Evolutionary conservation across 192 early-diverging fungal genomes (phyloP), one percentile per base, ranked within the genome.

Genomic region (Coemansia sp.): DNA sequence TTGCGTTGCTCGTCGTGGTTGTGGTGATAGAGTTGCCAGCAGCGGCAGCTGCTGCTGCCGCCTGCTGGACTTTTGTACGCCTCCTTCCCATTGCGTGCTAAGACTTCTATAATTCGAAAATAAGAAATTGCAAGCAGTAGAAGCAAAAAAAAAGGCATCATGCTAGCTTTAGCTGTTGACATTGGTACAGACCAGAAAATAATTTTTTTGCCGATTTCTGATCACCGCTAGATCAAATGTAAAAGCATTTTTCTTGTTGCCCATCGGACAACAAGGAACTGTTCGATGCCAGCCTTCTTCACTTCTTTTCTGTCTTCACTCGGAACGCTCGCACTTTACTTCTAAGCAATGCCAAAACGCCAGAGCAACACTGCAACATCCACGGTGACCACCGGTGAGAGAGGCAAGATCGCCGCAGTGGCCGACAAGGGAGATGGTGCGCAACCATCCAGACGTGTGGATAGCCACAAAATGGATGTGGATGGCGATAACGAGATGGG

Each of bases 401-500:
- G 57, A 48, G 57, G 25, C 59, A 74, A 71, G 58, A 51, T 71
- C n/a, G 62, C 68, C n/a, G 72, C 72, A 16, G 54, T 74, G 8
- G 54, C 64, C 0, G 68, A 65, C 6, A 38, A 62, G 34, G 64
- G 51, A 18, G 18, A 53, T 18, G 48, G 12, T 18, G 58, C 56
- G 53, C 76, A 73, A 68, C 68, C 77, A 10, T 26, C 41, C 26
- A 62, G 56, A 65, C 58, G 64, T 7, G 57, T 28, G 12, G 63
- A 62, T n/a, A 54, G 58, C 25, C 51, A 41, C 67, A 51, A 22
- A 9, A 73, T 81, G 73, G 78, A 81, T 44, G 69, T 72, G 23
- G 77, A 79, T 21, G 68, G 68, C 55, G 71, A 79, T 30, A 67
- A 64, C 16, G 68, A 64, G 7, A 79, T 79, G 77, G 77, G 77